Evolutionary conservation across 306 rosid species (phyloP), one percentile per base, ranked within the genome.

Genomic region (Sicyos edulis): DNA sequence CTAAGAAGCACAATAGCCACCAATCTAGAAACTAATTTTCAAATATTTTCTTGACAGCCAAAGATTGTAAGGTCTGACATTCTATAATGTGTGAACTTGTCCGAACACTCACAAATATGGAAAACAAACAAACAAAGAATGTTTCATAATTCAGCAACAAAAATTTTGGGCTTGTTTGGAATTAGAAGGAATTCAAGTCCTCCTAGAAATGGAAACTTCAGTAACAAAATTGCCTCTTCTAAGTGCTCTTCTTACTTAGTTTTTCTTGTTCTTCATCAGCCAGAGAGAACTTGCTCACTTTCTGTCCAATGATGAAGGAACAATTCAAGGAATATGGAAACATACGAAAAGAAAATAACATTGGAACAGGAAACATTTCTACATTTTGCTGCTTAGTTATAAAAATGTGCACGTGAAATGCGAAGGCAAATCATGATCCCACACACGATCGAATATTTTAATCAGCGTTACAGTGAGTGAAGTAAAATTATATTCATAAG

Each of bases 231-330:
- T 56, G 76, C 47, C 45, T 64, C 29, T 53, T 86, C 81, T n/a
- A 92, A 76, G 79, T 76, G 77, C 82, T 77, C 80, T 84, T 78
- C 77, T 66, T 62, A 9, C 73, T 73, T 37, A 80, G 75, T 44
- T 84, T 82, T 61, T 87, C 78, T 74, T 76, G 80, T 65, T 79
- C 84, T 73, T 83, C 86, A 58, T 81, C 88, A 64, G 88, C 83
- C 21, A 90, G 78, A 53, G 88, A 84, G 80, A 93, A 93, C 76
- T 82, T 90, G 85, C 87, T 90, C 83, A 90, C 98, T 78, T 90
- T 93, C 98, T 93, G 75, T 26, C 29, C n/a, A 72, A 68, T 56
- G 6, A 61, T 26, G 13, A 16, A 16, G 54, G 68, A 71, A 68
- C 40, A 55, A 57, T 68, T 20, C 49, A 6, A 44, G 17, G 78